phyloP scores from a whole-genome alignment of 345 rosid genomes.

The Aurinia saxatilis region DNA sequence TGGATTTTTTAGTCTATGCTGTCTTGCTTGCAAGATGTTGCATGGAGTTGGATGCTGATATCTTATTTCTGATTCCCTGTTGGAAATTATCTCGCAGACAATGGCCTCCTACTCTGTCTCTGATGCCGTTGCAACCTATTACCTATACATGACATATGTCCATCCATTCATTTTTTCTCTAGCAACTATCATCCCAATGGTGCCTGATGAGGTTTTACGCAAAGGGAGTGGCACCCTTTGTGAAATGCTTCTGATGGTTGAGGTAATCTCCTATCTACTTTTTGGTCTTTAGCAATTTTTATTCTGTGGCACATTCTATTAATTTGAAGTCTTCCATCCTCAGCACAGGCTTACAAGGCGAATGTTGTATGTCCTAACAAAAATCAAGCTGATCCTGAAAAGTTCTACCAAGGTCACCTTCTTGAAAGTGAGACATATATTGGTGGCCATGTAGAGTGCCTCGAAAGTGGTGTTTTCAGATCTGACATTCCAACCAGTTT shows the following conservation, averaged over 20 bases:
- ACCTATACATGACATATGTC: slow-evolving; percentile 93
- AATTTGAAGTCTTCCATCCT: slow-evolving; percentile 14
- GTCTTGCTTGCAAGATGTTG: slow-evolving; percentile 8
- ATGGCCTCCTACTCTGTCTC: slow-evolving; percentile 99
- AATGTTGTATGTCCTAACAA: slow-evolving; percentile 97
- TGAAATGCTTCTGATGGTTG: slow-evolving; percentile 99
- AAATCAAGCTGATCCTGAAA: slow-evolving; percentile 83
- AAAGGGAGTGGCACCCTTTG: slow-evolving; percentile 99
- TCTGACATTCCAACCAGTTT: slow-evolving; percentile 90
- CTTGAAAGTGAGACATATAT: slow-evolving; percentile 98
- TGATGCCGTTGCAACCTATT: slow-evolving; percentile 96
- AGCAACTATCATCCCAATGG: slow-evolving; percentile 95
- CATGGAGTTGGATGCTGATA: slow-evolving; percentile 1
- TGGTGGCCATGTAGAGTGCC: slow-evolving; percentile 99
- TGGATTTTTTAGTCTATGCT: slow-evolving; percentile 11
- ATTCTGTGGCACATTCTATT: slow-evolving; percentile 8
- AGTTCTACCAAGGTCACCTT: slow-evolving; percentile 71
- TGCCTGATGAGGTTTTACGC: slow-evolving; percentile 97
- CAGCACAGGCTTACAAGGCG: slow-evolving; percentile 73
- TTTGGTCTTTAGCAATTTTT: slow-evolving; percentile 7
- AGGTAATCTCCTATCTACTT: slow-evolving; percentile 45
- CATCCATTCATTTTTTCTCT: slow-evolving; percentile 97
- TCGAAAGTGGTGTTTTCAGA: slow-evolving; percentile 98
- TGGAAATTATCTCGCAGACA: slow-evolving; percentile 50
- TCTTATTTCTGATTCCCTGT: slow-evolving; percentile 16